Conservation (phyloP, 352 stramenopile genomes). For the Pythium chondricola region DNA sequence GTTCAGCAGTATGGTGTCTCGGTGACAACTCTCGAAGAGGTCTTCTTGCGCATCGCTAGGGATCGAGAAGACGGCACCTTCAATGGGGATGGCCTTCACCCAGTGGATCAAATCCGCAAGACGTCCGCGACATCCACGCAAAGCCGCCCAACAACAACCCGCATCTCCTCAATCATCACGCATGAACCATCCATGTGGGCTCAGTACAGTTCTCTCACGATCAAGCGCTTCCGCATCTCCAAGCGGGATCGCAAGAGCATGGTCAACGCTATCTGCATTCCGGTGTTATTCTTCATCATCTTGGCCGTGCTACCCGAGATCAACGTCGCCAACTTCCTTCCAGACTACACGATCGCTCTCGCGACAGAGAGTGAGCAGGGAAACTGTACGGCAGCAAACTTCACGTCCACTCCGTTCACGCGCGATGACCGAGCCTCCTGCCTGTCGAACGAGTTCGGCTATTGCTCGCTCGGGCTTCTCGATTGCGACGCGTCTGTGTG, state of each 20-base stretch:
- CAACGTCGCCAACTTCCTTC: slow-evolving; percentile 47
- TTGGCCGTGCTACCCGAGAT: slow-evolving; percentile 40
- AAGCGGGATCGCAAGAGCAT: slow-evolving; percentile 59
- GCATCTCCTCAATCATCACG: slow-evolving; percentile 15
- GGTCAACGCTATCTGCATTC: slow-evolving; percentile 50
- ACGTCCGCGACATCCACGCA: slow-evolving; percentile 31
- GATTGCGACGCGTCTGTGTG: slow-evolving; percentile 37
- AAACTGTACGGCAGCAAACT: slow-evolving; percentile 16
- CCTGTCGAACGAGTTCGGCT: slow-evolving; percentile 23
- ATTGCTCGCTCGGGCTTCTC: slow-evolving; percentile 39
- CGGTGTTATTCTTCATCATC: slow-evolving; percentile 23
- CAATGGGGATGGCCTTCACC: slow-evolving; percentile 95
- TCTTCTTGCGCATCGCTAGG: slow-evolving; percentile 88
- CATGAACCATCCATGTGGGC: slow-evolving; percentile 23
- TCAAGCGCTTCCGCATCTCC: slow-evolving; percentile 55
- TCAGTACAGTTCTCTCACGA: slow-evolving; percentile 45
- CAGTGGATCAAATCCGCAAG: slow-evolving; percentile 38
- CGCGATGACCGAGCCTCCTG: slow-evolving; percentile 4
- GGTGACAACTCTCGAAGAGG: slow-evolving; percentile 98
- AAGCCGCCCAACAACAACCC: slow-evolving; percentile 18
- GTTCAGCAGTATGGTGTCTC: slow-evolving; percentile 94
- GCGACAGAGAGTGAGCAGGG: slow-evolving; percentile 21
- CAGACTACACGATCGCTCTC: slow-evolving; percentile 13
- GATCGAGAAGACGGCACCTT: slow-evolving; percentile 36
- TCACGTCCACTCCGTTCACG: slow-evolving; percentile 1